Conservation (phyloP, 495 filamentous ascomycete species). For the Penicillium malachiteum region DNA sequence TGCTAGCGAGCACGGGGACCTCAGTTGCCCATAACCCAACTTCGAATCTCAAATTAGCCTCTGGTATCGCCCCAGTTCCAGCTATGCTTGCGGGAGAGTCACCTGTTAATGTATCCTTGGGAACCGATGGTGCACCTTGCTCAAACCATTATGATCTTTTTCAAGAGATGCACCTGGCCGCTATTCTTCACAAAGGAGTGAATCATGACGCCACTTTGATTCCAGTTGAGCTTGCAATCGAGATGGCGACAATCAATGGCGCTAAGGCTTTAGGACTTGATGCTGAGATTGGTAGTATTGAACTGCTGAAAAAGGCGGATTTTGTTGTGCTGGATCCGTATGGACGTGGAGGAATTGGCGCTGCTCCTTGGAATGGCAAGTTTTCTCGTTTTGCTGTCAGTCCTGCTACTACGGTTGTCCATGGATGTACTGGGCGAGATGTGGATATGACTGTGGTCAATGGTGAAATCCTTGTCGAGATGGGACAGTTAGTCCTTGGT, state of each 20-base stretch:
- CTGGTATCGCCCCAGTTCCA: constrained; percentile 38
- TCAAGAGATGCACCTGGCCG: constrained; percentile 41
- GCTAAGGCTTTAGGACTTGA: constrained; percentile 39
- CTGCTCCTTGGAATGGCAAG: constrained; percentile 16
- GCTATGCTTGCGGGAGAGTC: constrained; percentile 22
- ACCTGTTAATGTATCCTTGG: constrained; percentile 33
- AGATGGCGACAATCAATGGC: constrained; percentile 42
- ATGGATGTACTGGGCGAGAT: constrained; percentile 38
- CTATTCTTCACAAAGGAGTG: constrained; percentile 40
- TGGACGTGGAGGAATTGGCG: constrained; percentile 18
- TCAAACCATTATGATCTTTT: constrained; percentile 42
- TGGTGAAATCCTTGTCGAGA: constrained; percentile 31
- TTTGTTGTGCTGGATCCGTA: constrained; percentile 37
- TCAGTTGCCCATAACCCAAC: constrained; percentile 40
- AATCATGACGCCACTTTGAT: constrained; percentile 34
- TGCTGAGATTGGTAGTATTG: constrained; percentile 40
- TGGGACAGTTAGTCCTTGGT: constrained; percentile 23
- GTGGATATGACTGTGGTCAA: constrained; percentile 41
- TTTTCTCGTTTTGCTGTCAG: constrained; percentile 12
- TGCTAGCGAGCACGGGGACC: constrained; percentile 30
- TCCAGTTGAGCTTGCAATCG: constrained; percentile 35
- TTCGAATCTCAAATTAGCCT: constrained; percentile 41
- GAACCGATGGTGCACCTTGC: constrained; percentile 43
- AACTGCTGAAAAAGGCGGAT: constrained; percentile 42
- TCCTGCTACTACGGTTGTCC: constrained; percentile 38